Base-by-base conservation (phyloP, 768 basidiomycete species). In the Podaxis sp. region DNA sequence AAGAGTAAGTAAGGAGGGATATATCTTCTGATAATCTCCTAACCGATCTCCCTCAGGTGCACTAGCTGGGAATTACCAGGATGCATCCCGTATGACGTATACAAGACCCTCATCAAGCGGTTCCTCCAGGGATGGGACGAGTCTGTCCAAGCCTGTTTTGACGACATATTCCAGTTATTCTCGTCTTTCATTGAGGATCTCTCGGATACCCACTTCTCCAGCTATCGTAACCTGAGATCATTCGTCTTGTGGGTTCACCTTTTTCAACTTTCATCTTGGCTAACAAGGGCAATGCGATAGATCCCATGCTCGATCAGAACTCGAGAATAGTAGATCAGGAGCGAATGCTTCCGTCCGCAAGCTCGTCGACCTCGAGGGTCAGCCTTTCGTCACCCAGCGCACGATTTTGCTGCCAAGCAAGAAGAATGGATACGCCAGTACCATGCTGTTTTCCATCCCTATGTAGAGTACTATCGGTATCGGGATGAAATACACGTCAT, bases 401-500 rank as follows among this genome's bases (percentile, higher is more conserved):
- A 63, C 51, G 0, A 70, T 3, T 64, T 64, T 5, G 63, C 68
- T 8, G 41, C 47, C 1, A 67, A 72, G 47, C 59, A 66, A 36
- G 49, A 33, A 0, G 47, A 58, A 33, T 77, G 76, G 76, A 33
- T 66, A 11, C 11, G 55, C 1, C 29, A 29, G 1, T 68, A 65
- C 24, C 47, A 66, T 33, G 2, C 3, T 9, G 12, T 15, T 24
- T 60, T 59, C 47, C 52, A 13, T 41, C 55, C 38, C 2, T 22
- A 13, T 12, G 43, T n/a, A 41, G 38, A 33, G 51, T 52, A 25
- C 13, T 22, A 55, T 22, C 50, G 40, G 17, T 9, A 71, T 63
- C 72, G 76, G 41, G 77, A 80, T 13, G 86, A 84, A 55, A 59
- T 86, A 13, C 63, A 67, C 2, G 77, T 86, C 5, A 84, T 85